Conservation (phyloP, 2,329 filamentous ascomycete species). For the Aspergillus piperis region DNA sequence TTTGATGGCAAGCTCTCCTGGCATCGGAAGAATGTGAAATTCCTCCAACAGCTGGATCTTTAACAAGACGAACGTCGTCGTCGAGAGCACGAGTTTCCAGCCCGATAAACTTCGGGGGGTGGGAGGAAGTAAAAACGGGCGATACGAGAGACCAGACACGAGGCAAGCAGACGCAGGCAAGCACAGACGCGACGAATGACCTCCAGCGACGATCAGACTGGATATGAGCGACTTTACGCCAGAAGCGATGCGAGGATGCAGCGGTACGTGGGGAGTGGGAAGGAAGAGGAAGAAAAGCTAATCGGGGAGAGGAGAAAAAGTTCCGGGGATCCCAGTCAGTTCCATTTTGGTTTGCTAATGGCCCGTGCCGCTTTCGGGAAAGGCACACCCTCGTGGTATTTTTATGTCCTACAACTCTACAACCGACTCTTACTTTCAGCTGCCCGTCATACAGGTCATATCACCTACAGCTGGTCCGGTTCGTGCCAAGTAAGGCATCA, state of each 20-base stretch:
- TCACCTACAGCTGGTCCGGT: no score
- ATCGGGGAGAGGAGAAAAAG: no score
- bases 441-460: no score
- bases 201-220: not conserved
- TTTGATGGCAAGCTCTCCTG: not conserved
- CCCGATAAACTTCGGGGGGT: not conserved
- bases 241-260: not conserved
- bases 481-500: no score
- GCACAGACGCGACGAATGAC: not conserved
- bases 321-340: no score
- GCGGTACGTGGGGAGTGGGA: no score
- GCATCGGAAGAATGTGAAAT: not conserved
- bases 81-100: not conserved
- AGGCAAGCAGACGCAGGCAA: not conserved
- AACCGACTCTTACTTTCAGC: no score
- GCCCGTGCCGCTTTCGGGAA: no score
- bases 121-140: not conserved
- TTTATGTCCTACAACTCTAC: no score
- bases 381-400: no score
- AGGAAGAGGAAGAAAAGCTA: no score
- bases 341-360: no score
- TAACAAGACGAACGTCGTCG: not conserved
- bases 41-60: not conserved
- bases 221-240: not conserved
- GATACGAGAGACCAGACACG: not conserved